Conservation (phyloP, 2,329 filamentous ascomycete genomes). For the Rutstroemia sp. region DNA sequence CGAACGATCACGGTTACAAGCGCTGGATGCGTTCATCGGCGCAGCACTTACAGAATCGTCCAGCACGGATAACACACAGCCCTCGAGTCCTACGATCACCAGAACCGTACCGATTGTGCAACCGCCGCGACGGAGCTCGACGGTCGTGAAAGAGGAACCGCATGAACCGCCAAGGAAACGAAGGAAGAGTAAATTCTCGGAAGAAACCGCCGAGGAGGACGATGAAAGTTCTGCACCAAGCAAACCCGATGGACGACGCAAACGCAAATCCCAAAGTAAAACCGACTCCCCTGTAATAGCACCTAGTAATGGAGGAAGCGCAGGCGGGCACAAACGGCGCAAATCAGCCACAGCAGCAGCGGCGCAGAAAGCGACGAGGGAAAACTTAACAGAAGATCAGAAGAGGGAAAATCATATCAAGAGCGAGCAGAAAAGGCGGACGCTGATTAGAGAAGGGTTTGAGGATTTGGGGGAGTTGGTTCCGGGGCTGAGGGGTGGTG, state of each 20-base stretch:
- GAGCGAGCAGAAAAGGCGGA: constrained; percentile 80
- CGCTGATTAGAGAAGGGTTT: constrained; percentile 73
- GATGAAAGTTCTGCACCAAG: constrained; percentile 26
- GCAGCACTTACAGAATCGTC: constrained; percentile 29
- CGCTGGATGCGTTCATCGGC: constrained; percentile 46
- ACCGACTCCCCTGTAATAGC: constrained; percentile 10
- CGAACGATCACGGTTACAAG: constrained; percentile 46
- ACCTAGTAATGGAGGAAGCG: background rate
- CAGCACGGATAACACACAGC: constrained; percentile 52
- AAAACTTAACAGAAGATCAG: constrained; percentile 67
- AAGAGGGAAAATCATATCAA: constrained; percentile 82
- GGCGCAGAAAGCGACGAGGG: constrained; percentile 42
- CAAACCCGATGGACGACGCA: constrained; percentile 22
- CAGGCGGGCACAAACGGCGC: constrained; percentile 35
- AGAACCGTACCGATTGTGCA: background rate
- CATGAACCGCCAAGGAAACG: constrained; percentile 42
- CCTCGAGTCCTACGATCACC: constrained; percentile 22
- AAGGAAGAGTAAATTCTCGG: constrained; percentile 43
- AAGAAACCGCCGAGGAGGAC: constrained; percentile 39
- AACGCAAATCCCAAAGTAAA: constrained; percentile 29
- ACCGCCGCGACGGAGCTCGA: background rate
- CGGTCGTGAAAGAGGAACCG: constrained; percentile 28
- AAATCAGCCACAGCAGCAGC: constrained; percentile 36
- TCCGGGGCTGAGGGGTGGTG: constrained; percentile 64
- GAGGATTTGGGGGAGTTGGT: constrained; percentile 72